Base-by-base conservation (phyloP, 768 basidiomycete species). In the Boletus subparvulus region DNA sequence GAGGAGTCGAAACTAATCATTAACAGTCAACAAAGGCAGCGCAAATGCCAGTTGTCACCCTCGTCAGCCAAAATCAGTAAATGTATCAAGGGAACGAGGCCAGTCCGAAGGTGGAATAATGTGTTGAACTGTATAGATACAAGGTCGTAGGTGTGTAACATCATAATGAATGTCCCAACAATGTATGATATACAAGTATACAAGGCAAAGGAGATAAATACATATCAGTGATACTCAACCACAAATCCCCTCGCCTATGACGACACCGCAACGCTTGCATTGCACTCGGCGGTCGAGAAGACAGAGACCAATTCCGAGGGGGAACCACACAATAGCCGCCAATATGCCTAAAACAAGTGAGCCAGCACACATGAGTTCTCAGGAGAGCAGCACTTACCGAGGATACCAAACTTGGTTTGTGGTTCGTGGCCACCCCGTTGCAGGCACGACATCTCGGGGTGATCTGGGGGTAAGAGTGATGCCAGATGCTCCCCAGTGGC, bases 281-380 rank as follows among this genome's bases (percentile, higher is more conserved):
- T 77, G 79, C 30, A 89, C 86, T 48, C 78, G 74, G 43, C 87
- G 80, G 69, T 94, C 92, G 26, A 94, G 76, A 10, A 93, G 71
- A 64, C 92, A 94, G 6, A 88, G 74, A 3, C 84, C 89, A 39
- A 94, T 79, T 6, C 92, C 92, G 0, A 92, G 71, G 4, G 92
- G 92, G 75, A 94, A 94, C 91, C 90, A 93, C 56, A 93, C 75
- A 26, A 94, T 74, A 5, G 92, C 91, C 9, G 88, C 88, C n/a
- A 94, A 73, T 33, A 93, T 71, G 52, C 91, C 90, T 91, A 58
- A 35, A 48, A 39, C 26, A 9, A 21, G 28, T 56, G 42, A 50
- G 47, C 51, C 21, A 17, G 33, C 5, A 40, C 12, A 41, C 17
- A 10, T 3, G 10, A 6, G n/a, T 30, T 49, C 46, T 2, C 19